Base-by-base conservation (phyloP, 306 rosid genomes). In the Corylus heterophylla region DNA sequence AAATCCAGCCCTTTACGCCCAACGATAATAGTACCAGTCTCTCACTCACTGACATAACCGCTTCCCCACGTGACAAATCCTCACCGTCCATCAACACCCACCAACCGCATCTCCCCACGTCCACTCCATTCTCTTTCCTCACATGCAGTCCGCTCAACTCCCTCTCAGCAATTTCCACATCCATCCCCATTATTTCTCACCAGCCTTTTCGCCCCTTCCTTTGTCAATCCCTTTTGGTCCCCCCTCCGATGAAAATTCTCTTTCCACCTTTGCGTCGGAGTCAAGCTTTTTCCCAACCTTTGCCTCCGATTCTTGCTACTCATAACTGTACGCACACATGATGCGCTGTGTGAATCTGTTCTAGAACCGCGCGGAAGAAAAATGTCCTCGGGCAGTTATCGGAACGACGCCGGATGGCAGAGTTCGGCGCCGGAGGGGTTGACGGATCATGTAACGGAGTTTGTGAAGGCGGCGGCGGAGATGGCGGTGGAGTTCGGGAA, bases 401-500 rank as follows among this genome's bases (percentile, higher is more conserved):
- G 35, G 0, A 45, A 12, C 45, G 61, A 71, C 71, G 37, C 2
- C 37, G 17, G 66, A 10, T 59, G 25, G 66, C 14, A 2, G 16
- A 2, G 4, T 27, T 25, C 66, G 31, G 82, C 78, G 69, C 80
- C 84, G 86, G 91, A 63, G 78, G 81, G 82, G 54, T 68, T 84
- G 31, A 84, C 81, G 83, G 92, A 84, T 20, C 85, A 88, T 37
- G 77, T 81, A 35, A 77, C 78, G 81, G 98, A 95, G 90, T 95
- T 95, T 72, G 68, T 88, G 62, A 87, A 79, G 69, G 98, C 97
- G 59, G 90, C 81, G 76, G 89, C 85, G 75, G 98, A 95, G 86
- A 90, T 95, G 84, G 77, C 93, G 4, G 89, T 93, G 85, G 96
- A 80, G 87, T 90, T 91, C 27, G 94, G 94, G 55, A 95, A 89